Conservation (phyloP, 495 filamentous ascomycete genomes). For the Gamarada debralockiae region DNA sequence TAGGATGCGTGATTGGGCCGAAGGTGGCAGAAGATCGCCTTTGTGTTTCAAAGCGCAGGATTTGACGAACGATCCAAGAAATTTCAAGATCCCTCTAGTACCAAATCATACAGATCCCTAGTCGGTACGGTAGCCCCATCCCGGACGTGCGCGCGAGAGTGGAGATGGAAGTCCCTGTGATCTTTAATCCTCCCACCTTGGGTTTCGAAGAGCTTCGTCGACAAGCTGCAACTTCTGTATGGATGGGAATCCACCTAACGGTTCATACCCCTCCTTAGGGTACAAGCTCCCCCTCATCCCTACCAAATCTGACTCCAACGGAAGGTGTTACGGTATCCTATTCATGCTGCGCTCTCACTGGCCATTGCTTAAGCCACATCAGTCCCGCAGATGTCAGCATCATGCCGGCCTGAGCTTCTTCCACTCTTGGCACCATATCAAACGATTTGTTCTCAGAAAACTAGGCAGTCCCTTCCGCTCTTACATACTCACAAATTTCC, state of each 20-base stretch:
- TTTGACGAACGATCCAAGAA: conserved; percentile 3
- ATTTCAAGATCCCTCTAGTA: conserved; percentile 7
- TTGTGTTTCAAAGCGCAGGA: conserved; percentile 12
- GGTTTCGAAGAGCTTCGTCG: no score
- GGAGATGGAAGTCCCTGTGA: no score
- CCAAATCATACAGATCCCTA: conserved; percentile 2
- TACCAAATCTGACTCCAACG: no score
- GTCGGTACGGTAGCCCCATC: background rate
- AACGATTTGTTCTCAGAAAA: no score
- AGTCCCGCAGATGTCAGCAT: background rate
- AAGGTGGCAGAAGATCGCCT: conserved; percentile 7
- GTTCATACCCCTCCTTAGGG: no score
- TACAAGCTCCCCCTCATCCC: no score
- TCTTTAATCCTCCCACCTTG: no score
- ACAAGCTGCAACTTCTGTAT: no score
- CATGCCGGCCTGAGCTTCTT: background rate
- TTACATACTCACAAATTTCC: conserved; percentile 1
- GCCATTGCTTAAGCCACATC: no score
- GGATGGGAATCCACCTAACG: no score
- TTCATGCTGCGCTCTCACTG: no score
- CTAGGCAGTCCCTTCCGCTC: background rate
- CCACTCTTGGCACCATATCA: background rate
- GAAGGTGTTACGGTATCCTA: no score
- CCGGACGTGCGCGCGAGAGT: background rate
- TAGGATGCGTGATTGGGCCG: conserved; percentile 3